Evolutionary conservation across 179 eudicot genomes (phyloP), one percentile per base, ranked within the genome.

Genomic region (Spinacia oleracea): DNA sequence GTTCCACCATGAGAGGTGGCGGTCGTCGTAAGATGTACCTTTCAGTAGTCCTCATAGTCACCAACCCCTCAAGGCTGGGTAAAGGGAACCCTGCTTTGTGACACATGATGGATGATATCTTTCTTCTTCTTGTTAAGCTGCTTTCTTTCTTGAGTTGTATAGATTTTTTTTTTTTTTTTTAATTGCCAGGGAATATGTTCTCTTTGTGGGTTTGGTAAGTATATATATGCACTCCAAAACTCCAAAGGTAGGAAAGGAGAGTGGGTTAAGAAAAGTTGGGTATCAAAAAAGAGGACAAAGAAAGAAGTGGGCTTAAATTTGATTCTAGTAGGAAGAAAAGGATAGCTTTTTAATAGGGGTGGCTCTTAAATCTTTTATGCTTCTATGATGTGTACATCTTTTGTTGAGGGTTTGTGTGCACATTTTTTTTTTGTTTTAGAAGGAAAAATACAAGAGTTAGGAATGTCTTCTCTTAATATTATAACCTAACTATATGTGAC

Each of bases 251-350:
- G 20, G 84, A 74, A 84, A 77, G 63, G 45, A 75, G 83, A 78
- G 78, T 77, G 76, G 89, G 83, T 75, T 18, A 88, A 87, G 93
- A 78, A 89, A 89, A 88, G 93, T 59, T 72, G 91, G 84, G 88
- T 38, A 84, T 87, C 79, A 56, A 72, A 72, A 64, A 56, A 53
- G n/a, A 56, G 27, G 27, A 53, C 58, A 77, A 71, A 46, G 78
- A 70, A 60, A 27, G 45, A 43, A 45, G 60, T 77, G 76, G 76
- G 83, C 80, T 79, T 83, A 73, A 76, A 82, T 65, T 62, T 82
- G 85, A 86, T 85, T 87, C 87, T 53, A 63, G 20, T 9, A 45
- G 74, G 78, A 42, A 78, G 78, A 42, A 78, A 82, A 81, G 65
- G 86, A 50, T 59, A 0, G 59, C 74, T 71, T 71, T 50, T 25